Evolutionary conservation across 306 rosid genomes (phyloP).

Genomic region (Dryas drummondii): DNA sequence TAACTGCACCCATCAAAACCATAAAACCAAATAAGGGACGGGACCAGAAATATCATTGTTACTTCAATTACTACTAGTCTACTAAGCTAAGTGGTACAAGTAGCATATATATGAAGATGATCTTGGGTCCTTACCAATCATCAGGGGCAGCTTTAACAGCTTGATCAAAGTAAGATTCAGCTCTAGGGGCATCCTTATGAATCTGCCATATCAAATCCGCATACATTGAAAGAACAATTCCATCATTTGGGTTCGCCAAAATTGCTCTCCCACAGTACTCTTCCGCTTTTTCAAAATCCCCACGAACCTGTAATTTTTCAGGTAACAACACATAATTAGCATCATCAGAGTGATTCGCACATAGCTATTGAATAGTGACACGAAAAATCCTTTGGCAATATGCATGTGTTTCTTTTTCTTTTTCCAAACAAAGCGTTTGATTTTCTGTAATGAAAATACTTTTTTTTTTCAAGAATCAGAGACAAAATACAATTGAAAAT

Average conservation of each 20-base stretch:
- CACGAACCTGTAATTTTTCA: conserved; percentile 44
- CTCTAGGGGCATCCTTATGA: conserved; percentile 72
- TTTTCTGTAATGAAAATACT: not conserved
- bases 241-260: conserved; percentile 73
- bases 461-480: not conserved
- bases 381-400: not conserved
- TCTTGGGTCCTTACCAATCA: conserved; percentile 47
- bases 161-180: conserved; percentile 62
- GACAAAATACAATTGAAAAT: not conserved
- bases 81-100: not conserved
- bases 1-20: conserved; percentile 49
- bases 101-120: not conserved
- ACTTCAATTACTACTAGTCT: not conserved
- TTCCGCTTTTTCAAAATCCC: conserved; percentile 65
- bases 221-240: conserved; percentile 55
- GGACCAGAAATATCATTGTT: too few relatives aligned
- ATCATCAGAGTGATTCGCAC: not conserved
- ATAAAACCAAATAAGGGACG: not conserved
- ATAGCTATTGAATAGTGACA: too few relatives aligned
- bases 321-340: not conserved
- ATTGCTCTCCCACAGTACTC: conserved; percentile 90
- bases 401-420: not conserved
- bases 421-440: not conserved
- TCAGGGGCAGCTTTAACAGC: conserved; percentile 77
- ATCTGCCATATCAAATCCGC: conserved; percentile 80